phyloP scores from a whole-genome alignment of 108 stramenopile species.

The Pseudonitzschia multistriata region DNA sequence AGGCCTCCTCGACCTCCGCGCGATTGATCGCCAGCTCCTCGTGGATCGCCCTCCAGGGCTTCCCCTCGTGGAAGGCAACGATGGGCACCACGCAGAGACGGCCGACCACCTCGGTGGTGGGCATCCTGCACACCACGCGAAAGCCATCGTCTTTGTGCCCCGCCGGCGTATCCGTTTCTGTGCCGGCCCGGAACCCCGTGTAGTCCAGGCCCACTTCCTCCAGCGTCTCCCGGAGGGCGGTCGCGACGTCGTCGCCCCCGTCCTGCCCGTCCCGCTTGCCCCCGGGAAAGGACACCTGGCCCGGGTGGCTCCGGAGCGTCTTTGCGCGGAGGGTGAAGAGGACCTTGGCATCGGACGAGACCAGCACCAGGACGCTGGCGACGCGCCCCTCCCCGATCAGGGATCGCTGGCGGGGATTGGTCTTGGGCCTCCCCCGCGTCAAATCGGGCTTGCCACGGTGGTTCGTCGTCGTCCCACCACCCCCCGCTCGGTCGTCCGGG shows the following conservation, averaged over 20 bases:
- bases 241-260: constrained; percentile 47
- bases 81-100: constrained; percentile 68
- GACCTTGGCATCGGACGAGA: constrained; percentile 32
- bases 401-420: not conserved
- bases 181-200: not conserved
- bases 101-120: constrained; percentile 44
- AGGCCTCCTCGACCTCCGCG: constrained; percentile 66
- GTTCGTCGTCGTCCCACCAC: not conserved
- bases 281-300: constrained; percentile 76
- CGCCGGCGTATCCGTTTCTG: not conserved
- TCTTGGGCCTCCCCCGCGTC: not conserved
- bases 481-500: not conserved
- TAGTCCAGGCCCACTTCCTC: constrained; percentile 72
- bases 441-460: not conserved
- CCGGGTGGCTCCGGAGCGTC: constrained; percentile 54
- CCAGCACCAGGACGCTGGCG: constrained; percentile 23
- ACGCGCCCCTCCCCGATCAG: not conserved
- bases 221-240: constrained; percentile 60
- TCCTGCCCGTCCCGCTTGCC: constrained; percentile 65
- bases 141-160: not conserved
- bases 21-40: constrained; percentile 32
- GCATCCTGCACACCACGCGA: constrained; percentile 38
- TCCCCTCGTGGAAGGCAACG: constrained; percentile 32
- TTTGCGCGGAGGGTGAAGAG: constrained; percentile 59
- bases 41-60: constrained; percentile 1